Base-by-base conservation (phyloP, 1,284 basidiomycete genomes). In the Phenoliferia sp. region DNA sequence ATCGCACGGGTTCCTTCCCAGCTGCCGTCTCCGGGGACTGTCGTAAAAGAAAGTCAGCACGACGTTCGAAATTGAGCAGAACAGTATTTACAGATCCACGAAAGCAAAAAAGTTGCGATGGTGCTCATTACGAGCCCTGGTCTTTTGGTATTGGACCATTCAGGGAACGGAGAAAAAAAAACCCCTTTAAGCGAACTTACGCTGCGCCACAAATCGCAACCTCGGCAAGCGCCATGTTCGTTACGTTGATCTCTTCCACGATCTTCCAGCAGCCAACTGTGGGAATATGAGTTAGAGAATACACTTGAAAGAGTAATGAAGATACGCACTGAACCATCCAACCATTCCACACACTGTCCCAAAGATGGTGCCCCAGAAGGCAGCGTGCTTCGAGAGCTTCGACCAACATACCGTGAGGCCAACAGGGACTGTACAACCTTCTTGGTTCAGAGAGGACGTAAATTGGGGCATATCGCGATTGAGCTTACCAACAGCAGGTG, bases 61-160 rank as follows among this genome's bases (percentile, higher is more conserved):
- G 28, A 2, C 39, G 39, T 44, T 44, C 39, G 39, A n/a, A n/a
- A n/a, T n/a, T 44, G 39, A 44, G 39, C 22, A 44, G 39, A 44
- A 17, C 3, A 6, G 7, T 26, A 31, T 62, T 36, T 12, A 65
- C 84, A 85, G 60, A 90, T 80, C 55, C 86, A 78, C 0, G 90
- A 90, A 57, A 84, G 81, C 0, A 81, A 81, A 33, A 87, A 80
- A 0, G 90, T 85, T 71, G 95, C 81, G 64, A 96, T 87, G 0
- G 85, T 89, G 7, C 91, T 90, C 29, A 90, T 83, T 28, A 87
- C 87, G 73, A 97, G 90, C 0, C 92, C 88, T 1, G 90, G 88
- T 15, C 94, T 81, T n/a, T n/a, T n/a, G n/a, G 79, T 64, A 44
- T 26, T 31, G 28, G 33, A n/a, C 34, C 54, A 16, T 31, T 34